These are phyloP conservation scores for Saccharomyces paradoxus DNA, from an alignment of 805 yeast species.

Conservation along the genomic window DNA sequence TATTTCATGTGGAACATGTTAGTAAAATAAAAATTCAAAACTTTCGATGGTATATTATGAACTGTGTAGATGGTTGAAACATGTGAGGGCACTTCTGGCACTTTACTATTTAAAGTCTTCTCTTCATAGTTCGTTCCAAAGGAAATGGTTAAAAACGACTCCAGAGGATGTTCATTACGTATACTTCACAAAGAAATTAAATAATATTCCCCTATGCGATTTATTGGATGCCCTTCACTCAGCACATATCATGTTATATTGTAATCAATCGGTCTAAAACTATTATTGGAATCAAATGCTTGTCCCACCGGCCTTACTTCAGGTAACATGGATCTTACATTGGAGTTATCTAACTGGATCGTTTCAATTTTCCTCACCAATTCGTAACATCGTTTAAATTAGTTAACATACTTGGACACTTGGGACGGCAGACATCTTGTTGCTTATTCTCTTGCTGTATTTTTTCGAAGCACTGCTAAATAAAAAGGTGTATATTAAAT, in stretches of 20 bases:
- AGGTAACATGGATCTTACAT: background rate
- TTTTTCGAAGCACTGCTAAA: background rate
- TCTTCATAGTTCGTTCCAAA: background rate
- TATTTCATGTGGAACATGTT: conserved; percentile 5
- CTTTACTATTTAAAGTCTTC: background rate
- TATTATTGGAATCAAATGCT: background rate
- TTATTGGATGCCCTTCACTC: too few species aligned
- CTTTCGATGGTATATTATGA: background rate
- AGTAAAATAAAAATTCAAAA: conserved; percentile 6
- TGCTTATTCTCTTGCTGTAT: conserved; percentile 17
- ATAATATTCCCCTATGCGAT: background rate
- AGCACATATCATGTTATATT: background rate
- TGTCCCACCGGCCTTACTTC: background rate
- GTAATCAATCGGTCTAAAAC: background rate
- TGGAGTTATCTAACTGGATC: background rate
- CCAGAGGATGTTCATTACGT: background rate
- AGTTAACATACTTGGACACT: conserved; percentile 74
- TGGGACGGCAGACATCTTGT: conserved; percentile 65
- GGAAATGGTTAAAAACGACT: background rate
- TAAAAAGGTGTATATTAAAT: background rate
- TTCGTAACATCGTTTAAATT: background rate
- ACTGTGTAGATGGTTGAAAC: background rate
- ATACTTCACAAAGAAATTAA: too few species aligned
- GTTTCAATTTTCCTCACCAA: background rate
- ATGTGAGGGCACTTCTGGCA: background rate